Evolutionary conservation across 768 basidiomycete species (phyloP), one percentile per base, ranked within the genome.

Genomic region (Lentinus brumalis): DNA sequence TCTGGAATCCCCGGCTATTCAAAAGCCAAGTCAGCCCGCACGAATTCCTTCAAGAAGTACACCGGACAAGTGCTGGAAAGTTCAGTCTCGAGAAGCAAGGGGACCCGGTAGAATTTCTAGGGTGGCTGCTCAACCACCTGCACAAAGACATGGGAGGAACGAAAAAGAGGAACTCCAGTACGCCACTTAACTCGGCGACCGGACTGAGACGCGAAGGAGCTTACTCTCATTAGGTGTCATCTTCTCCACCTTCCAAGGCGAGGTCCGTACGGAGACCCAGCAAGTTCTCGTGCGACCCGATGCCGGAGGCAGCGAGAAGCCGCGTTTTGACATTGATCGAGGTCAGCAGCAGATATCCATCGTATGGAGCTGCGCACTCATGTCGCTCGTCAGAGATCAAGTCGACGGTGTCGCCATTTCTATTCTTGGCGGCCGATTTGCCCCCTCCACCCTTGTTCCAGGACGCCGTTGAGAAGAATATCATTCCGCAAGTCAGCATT

Each of bases 11-110:
- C 9, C 81, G 88, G 53, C 77, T 96, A 57, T 99, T 99, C 85
- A 99, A 99, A 75, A 89, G 91, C 61, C 97, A 99, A 81, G 95
- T 98, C 67, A 92, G 89, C 66, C 97, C 97, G n/a, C 97, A 99
- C 73, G 97, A 99, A 73, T 95, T 98, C 73, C 77, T 99, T 57
- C 97, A 99, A 75, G 97, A 98, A 76, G 96, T 98, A 57, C 89
- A 90, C 66, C 83, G 94, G 64, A 89, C 90, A 51, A 96, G 93
- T 69, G 83, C 78, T 49, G 95, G 93, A 15, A 94, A 93, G 76
- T 98, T 96, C 77, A 87, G 92, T 63, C 81, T 98, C 65, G 96
- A 96, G 69, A 82, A 91, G 70, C 94, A 95, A 76, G 97, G 97
- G 1, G 97, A 99, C 73, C 97, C 97, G 14, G 87, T 93, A 2